Percentiles rank a stretch among this genome's conserved stretches.
Conservation (phyloP, 257 asterid genomes). For the Solanum pennellii region DNA sequence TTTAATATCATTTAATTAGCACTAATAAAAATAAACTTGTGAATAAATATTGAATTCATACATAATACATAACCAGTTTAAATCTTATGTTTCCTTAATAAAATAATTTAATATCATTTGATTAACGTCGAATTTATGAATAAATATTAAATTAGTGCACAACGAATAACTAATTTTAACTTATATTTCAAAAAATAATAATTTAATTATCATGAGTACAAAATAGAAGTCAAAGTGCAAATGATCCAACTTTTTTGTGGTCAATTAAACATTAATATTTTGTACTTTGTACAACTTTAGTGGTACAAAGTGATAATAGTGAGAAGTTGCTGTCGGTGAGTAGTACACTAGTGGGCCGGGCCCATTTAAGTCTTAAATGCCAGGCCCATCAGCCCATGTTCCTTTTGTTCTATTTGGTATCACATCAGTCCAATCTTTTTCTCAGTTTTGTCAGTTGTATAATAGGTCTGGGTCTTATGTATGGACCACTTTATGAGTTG, state of each 20-base stretch:
- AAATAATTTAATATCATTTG: too few species aligned
- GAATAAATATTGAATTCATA: neutral
- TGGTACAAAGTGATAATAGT: neutral
- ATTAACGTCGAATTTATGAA: neutral
- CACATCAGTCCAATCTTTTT: neutral
- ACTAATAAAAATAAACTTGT: too few species aligned
- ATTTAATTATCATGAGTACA: neutral
- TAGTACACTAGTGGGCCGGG: neutral
- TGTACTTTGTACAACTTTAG: neutral
- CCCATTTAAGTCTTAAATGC: neutral
- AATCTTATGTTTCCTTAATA: too few species aligned
- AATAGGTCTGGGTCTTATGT: neutral
- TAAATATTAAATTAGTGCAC: neutral
- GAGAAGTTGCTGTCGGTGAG: neutral
- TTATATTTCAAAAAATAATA: too few species aligned
- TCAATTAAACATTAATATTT: neutral
- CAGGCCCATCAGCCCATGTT: constrained; percentile 1
- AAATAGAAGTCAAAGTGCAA: neutral
- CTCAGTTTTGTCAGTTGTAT: neutral
- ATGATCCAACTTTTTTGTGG: neutral
- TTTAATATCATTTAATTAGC: too few species aligned
- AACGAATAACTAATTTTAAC: neutral
- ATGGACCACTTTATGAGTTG: neutral
- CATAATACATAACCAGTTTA: neutral
- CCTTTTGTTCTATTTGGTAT: neutral